These are phyloP conservation scores for Nakaseomyces kungkrabaensis DNA, from an alignment of 1,139 yeast genomes.

Conservation along the genomic window DNA sequence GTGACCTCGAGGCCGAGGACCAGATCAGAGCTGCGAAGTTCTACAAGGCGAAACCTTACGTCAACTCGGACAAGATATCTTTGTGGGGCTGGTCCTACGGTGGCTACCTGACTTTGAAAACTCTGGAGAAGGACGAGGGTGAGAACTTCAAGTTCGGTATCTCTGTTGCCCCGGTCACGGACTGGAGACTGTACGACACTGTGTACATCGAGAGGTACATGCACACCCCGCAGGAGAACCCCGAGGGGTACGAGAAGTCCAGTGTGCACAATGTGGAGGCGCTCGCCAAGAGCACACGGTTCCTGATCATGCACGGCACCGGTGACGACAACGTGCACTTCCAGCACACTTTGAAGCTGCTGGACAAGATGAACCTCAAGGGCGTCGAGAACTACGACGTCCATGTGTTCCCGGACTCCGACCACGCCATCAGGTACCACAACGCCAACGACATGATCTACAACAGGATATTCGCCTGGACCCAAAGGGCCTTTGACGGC, in stretches of 20 bases:
- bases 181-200: constrained; percentile 67
- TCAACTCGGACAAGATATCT: constrained; percentile 50
- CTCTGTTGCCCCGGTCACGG: constrained; percentile 75
- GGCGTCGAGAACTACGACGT: constrained; percentile 61
- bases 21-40: constrained; percentile 59
- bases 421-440: constrained; percentile 61
- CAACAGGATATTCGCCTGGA: constrained; percentile 55
- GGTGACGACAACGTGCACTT: constrained; percentile 80
- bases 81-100: constrained; percentile 87
- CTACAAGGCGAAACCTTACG: constrained; percentile 47
- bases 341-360: constrained; percentile 55
- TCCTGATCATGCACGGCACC: constrained; percentile 66
- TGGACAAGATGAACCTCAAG: constrained; percentile 51
- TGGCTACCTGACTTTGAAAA: constrained; percentile 65
- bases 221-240: constrained; percentile 58
- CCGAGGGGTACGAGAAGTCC: constrained; percentile 45
- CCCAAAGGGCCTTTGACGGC: constrained; percentile 44
- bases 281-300: constrained; percentile 43
- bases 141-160: constrained; percentile 58
- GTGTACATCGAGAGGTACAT: constrained; percentile 72
- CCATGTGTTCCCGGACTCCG: constrained; percentile 71
- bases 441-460: constrained; percentile 59
- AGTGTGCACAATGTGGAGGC: constrained; percentile 41
- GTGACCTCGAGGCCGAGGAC: constrained; percentile 59
- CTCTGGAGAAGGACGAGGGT: constrained; percentile 55